A percentile compares a stretch with the other conserved stretches of the same genome.
Conservation (phyloP, 495 filamentous ascomycete species). For the Tuber aestivum region DNA sequence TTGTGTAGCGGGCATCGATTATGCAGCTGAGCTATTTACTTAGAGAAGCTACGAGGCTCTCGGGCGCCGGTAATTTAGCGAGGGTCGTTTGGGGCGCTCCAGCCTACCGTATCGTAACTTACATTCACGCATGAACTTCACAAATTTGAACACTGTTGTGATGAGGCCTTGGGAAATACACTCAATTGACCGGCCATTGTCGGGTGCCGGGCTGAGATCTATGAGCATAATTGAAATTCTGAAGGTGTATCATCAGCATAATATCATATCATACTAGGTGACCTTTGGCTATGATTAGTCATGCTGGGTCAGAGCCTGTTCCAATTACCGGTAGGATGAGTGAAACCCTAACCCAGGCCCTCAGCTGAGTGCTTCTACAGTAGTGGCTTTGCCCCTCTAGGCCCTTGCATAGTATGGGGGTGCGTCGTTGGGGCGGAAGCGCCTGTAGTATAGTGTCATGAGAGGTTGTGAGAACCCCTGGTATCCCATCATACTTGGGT, state of each 20-base stretch:
- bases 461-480: background rate
- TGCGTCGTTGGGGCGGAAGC: background rate
- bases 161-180: background rate
- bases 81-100: background rate
- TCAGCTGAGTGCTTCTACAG: background rate
- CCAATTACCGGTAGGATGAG: background rate
- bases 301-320: background rate
- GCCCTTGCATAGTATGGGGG: background rate
- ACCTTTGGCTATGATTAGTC: background rate
- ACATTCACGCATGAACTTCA: background rate
- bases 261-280: no score
- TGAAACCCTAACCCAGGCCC: background rate
- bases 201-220: background rate
- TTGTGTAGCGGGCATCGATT: background rate
- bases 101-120: no score
- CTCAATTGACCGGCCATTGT: background rate
- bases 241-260: no score
- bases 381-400: background rate
- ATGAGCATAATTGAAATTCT: background rate
- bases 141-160: background rate
- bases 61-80: background rate
- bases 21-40: background rate
- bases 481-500: background rate
- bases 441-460: background rate
- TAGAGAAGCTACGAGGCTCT: background rate